Base-by-base conservation (phyloP, 1,284 basidiomycete species). In the Irpex sp. region DNA sequence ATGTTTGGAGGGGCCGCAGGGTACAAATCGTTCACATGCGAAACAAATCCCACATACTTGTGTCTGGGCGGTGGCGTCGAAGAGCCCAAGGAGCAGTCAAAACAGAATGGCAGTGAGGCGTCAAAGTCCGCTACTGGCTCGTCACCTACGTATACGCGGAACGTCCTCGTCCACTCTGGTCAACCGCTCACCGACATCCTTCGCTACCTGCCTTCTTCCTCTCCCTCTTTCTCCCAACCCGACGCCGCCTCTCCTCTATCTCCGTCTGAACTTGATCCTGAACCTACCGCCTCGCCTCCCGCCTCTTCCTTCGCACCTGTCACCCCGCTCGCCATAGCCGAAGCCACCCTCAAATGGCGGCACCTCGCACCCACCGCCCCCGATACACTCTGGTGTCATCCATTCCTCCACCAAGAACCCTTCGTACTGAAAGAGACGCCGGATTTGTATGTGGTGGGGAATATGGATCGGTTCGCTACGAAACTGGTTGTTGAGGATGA, bases 341-440 rank as follows among this genome's bases (percentile, higher is more conserved):
- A 87, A 66, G 82, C 89, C 57, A 96, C 94, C 13, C 81, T 99
- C 9, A 86, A 85, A 70, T 99, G 96, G 97, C 83, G 94, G 65
- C 97, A 99, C 76, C 86, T 98, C 69, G 97, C 97, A 8, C 97
- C 97, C 0, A 99, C 97, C 1, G 95, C 97, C 11, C 97, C 97
- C 11, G 97, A 99, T 76, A 99, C 97, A 1, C 83, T 99, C 1
- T 98, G 95, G 95, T 98, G 97, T 72, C 97, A 98, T 74, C 97
- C 97, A 7, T 98, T 93, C 78, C 88, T 92, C 59, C 82, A 87
- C 46, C 78, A 80, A 7, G 97, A 99, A 74, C 97, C 97, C 0
- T 99, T 99, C 76, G 83, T 98, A 62, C 81, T 99, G 47, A 74
- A 80, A 31, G 82, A 90, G 71, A 89, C 93, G 6, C 97, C 97